phyloP scores from a whole-genome alignment of 202 grass and related monocot genomes.

The Digitaria exilis region DNA sequence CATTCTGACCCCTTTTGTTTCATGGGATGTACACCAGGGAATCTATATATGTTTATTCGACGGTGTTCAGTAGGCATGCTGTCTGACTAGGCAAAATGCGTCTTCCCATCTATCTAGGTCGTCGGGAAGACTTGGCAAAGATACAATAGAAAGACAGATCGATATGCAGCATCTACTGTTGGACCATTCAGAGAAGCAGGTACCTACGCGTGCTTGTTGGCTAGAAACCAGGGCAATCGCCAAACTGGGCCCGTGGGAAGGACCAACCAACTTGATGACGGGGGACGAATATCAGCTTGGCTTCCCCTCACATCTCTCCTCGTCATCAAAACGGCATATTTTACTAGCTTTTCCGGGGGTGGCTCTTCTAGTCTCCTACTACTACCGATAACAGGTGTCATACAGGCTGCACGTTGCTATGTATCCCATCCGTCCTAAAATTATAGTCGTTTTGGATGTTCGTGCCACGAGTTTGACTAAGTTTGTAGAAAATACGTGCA shows the following conservation, averaged over 20 bases:
- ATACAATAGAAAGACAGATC: background rate
- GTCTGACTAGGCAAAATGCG: background rate
- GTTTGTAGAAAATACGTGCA: no score
- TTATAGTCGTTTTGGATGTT: no score
- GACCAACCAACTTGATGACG: constrained; percentile 9
- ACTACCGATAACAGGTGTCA: no score
- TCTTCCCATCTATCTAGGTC: background rate
- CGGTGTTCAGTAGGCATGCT: background rate
- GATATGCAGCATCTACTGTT: background rate
- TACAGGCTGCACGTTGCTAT: no score
- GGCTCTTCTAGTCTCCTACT: no score
- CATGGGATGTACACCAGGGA: background rate
- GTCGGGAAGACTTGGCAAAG: background rate
- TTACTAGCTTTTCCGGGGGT: no score
- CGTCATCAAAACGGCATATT: no score
- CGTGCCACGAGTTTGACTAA: no score
- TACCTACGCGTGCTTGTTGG: background rate
- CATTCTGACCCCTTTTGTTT: background rate
- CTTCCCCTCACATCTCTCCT: no score
- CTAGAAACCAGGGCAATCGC: constrained; percentile 18
- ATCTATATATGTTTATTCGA: background rate
- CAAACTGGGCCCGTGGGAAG: background rate
- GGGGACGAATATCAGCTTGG: no score
- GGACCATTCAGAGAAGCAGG: background rate
- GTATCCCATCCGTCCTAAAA: no score